Evolutionary conservation across 2,329 filamentous ascomycete genomes (phyloP).

Genomic region (Aspergillus pseudotamarii): DNA sequence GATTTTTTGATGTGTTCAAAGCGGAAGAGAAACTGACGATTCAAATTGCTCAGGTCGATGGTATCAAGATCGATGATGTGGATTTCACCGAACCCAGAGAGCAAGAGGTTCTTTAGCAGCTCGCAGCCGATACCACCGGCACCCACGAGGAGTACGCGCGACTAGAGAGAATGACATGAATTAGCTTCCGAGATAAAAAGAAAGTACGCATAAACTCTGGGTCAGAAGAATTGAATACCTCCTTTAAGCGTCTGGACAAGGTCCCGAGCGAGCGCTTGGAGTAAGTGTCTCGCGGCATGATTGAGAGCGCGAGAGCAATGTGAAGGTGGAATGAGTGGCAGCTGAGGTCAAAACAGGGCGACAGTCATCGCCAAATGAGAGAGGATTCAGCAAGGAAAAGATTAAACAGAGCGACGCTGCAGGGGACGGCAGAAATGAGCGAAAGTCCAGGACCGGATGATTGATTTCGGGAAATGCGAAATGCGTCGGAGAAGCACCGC

Average conservation of each 20-base stretch:
- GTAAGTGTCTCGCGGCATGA: constrained; percentile 45
- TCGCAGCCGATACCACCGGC: constrained; percentile 98
- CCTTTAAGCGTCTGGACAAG: constrained; percentile 42
- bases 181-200: background rate
- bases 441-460: constrained; percentile 8
- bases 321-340: constrained; percentile 5
- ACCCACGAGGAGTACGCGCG: constrained; percentile 88
- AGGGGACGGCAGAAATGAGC: constrained; percentile 8
- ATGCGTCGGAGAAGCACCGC: constrained; percentile 9
- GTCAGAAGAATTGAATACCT: constrained; percentile 34
- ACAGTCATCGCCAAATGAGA: constrained; percentile 18
- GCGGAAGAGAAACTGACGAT: constrained; percentile 94
- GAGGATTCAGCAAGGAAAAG: constrained; percentile 5
- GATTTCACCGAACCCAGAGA: constrained; percentile 88
- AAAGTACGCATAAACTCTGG: background rate
- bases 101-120: constrained; percentile 91
- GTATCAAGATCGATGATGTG: constrained; percentile 97
- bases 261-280: constrained; percentile 48
- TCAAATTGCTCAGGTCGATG: constrained; percentile 96
- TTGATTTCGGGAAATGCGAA: constrained; percentile 3
- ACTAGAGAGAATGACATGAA: constrained; percentile 53
- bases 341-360: constrained; percentile 4
- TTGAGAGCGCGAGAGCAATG: constrained; percentile 17
- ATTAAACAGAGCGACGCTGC: constrained; percentile 10
- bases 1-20: constrained; percentile 98